Evolutionary conservation across 257 asterid genomes (phyloP).

Genomic region (Linaria vulgaris): DNA sequence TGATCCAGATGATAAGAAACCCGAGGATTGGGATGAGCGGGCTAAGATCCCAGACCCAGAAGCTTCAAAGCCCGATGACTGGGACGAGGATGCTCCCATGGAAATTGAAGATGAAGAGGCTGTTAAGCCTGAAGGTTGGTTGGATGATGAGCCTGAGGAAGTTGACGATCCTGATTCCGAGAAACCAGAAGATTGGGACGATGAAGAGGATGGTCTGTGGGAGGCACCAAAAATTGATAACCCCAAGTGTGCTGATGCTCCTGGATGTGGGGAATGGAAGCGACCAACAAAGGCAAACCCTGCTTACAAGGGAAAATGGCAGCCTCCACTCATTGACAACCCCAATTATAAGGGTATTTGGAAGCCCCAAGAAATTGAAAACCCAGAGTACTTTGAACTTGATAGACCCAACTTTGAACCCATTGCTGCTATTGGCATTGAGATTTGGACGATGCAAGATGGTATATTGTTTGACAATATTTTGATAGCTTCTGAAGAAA

Average conservation of each 20-base stretch:
- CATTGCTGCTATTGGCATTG: slow-evolving; percentile 92
- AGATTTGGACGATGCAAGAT: slow-evolving; percentile 98
- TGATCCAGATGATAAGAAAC: slow-evolving; percentile 93
- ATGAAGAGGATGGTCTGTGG: slow-evolving; percentile 98
- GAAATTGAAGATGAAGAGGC: slow-evolving; percentile 91
- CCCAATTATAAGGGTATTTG: slow-evolving; percentile 94
- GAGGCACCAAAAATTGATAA: slow-evolving; percentile 88
- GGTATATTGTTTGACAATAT: slow-evolving; percentile 87
- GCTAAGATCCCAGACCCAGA: slow-evolving; percentile 90
- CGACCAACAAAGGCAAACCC: slow-evolving; percentile 82
- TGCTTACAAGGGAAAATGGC: slow-evolving; percentile 93
- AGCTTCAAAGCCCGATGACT: slow-evolving; percentile 87
- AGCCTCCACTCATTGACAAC: slow-evolving; percentile 81
- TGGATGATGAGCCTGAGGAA: slow-evolving; percentile 98
- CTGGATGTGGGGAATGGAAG: slow-evolving; percentile 99
- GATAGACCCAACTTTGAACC: slow-evolving; percentile 87
- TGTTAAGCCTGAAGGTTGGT: slow-evolving; percentile 94
- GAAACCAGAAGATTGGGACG: slow-evolving; percentile 98
- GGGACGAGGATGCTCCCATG: slow-evolving; percentile 97
- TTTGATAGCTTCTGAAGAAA: slow-evolving; percentile 64
- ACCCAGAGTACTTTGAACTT: slow-evolving; percentile 79
- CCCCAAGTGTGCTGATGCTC: slow-evolving; percentile 75
- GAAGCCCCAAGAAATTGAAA: slow-evolving; percentile 81
- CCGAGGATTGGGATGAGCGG: slow-evolving; percentile 99
- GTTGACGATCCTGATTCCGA: slow-evolving; percentile 90